These are phyloP conservation scores for Fusarium succisae DNA, from an alignment of 2,329 filamentous ascomycete species.

Conservation along the genomic window DNA sequence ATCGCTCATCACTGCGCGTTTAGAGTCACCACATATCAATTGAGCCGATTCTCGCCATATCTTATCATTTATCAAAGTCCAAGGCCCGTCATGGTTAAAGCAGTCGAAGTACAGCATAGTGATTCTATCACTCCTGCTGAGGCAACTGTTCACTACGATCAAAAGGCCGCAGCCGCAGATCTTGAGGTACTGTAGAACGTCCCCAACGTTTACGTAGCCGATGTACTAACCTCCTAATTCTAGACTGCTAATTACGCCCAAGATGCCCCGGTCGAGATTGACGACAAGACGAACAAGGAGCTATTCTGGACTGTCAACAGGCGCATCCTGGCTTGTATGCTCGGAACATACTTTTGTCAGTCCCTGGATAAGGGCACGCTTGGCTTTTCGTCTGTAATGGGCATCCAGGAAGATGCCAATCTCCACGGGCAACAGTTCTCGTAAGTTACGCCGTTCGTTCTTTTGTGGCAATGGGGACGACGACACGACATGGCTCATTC, in stretches of 20 bases:
- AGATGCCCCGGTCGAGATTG: not conserved
- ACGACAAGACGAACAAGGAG: not conserved
- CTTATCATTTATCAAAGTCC: not conserved
- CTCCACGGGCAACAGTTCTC: not conserved
- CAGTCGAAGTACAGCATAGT: not conserved
- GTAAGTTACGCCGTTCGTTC: not conserved
- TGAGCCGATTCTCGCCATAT: no score
- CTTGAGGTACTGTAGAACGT: not conserved
- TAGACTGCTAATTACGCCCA: not conserved
- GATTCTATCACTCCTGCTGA: not conserved
- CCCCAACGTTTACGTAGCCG: fast-evolving
- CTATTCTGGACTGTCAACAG: not conserved
- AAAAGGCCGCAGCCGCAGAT: not conserved
- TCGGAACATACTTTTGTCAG: not conserved
- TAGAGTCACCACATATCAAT: not conserved
- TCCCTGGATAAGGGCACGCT: not conserved
- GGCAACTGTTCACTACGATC: not conserved
- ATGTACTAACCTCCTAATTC: not conserved
- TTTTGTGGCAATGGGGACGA: no score
- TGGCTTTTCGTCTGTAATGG: not conserved
- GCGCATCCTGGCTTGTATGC: not conserved
- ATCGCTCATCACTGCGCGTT: not conserved
- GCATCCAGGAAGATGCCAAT: not conserved
- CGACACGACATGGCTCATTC: not conserved
- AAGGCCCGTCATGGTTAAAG: not conserved